These are phyloP conservation scores for Aspergillus carlsbadensis DNA, from an alignment of 495 filamentous ascomycete genomes.

Conservation along the genomic window DNA sequence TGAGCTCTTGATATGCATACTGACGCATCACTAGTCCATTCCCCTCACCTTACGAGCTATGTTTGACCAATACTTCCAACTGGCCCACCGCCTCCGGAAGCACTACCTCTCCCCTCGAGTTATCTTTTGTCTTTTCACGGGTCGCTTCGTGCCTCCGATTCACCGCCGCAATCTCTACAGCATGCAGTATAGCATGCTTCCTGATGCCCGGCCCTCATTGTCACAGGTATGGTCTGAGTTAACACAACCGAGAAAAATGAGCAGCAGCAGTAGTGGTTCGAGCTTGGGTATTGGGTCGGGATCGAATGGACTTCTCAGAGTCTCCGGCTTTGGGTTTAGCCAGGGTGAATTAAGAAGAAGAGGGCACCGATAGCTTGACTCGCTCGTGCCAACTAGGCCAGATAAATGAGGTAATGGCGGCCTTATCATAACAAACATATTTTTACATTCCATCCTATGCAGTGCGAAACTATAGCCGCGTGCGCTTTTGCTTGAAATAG, in stretches of 20 bases:
- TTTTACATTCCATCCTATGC: no score
- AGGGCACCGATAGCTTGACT: no score
- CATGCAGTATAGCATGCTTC: conserved; percentile 98
- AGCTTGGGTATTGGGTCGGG: conserved; percentile 30
- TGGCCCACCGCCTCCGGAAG: conserved; percentile 85
- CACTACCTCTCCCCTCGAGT: conserved; percentile 92
- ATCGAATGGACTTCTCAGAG: conserved; percentile 33
- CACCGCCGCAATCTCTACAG: conserved; percentile 93
- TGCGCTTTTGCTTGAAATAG: no score
- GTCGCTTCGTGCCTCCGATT: conserved; percentile 87
- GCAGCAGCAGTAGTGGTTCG: conserved; percentile 25
- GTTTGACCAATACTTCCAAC: conserved; percentile 97
- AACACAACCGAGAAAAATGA: conserved; percentile 50
- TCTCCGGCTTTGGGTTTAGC: conserved; percentile 17
- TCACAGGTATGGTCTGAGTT: conserved; percentile 82
- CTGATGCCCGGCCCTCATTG: conserved; percentile 74
- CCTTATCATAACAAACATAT: no score
- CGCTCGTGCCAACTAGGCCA: no score
- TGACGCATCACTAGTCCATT: conserved; percentile 60
- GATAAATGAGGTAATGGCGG: no score
- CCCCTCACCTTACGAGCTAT: conserved; percentile 87
- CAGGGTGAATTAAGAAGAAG: no score
- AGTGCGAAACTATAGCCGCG: no score
- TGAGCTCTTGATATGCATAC: background rate
- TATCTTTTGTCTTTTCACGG: conserved; percentile 81